Evolutionary conservation across 2,329 filamentous ascomycete species (phyloP), one percentile per base, ranked within the genome.

Genomic region (Lasiodiplodia sp.): DNA sequence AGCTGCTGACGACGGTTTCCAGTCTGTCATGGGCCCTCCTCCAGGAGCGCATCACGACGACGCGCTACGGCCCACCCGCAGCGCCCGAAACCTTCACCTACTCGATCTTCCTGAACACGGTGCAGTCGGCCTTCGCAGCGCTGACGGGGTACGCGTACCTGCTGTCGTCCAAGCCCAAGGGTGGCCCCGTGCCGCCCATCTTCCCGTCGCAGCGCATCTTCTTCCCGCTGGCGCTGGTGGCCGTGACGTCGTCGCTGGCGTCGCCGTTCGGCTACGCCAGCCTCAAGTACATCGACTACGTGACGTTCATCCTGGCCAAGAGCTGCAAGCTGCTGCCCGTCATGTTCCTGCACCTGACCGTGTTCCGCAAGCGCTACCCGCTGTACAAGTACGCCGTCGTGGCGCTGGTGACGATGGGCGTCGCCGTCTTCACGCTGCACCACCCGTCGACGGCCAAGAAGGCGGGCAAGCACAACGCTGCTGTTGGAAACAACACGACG

Each of bases 271-370:
- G 95, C 73, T 98, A 98, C 82, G 94, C 96, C 62, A 92, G 90
- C 69, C 89, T 98, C 63, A 90, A 91, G 47, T 94, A 98, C 80
- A 94, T 98, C 81, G 96, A 98, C 87, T 98, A 98, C 82, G 93
- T 98, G 76, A 97, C 96, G 37, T 98, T 97, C 82, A 92, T 97
- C 73, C 91, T 99, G 52, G 95, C 96, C 74, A 98, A 99, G 83
- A 94, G 91, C 75, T 99, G 96, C 90, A 99, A 99, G 84, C 87
- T 99, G 23, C 89, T 99, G n/a, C 96, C 96, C 2, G 96, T 99
- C 76, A 98, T 99, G 96, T 90, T 96, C 76, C 87, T 99, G 51
- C 95, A 99, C 83, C 88, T 98, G 76, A 95, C 94, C 55, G 82
- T 99, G 57, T 99, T 97, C 85, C 90, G 91, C 70, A 92, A 91